Evolutionary conservation across 2,329 filamentous ascomycete genomes (phyloP).

Genomic region (Colletotrichum destructivum): DNA sequence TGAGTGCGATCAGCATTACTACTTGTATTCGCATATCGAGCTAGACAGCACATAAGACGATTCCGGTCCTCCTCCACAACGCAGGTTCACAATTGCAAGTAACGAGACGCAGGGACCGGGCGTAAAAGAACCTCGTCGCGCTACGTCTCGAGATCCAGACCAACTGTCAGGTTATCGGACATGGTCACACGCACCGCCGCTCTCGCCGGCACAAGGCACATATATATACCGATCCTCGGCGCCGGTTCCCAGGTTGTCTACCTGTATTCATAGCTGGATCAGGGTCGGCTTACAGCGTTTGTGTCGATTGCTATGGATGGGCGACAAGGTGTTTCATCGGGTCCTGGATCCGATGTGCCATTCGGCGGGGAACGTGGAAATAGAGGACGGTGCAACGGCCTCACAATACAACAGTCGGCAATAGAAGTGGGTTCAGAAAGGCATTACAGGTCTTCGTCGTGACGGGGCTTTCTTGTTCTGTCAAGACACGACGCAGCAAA

Average conservation of each 20-base stretch:
- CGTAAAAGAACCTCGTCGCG: constrained; percentile 17
- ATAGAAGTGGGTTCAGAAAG: neutral
- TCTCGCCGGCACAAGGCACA: constrained; percentile 24
- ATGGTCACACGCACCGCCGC: constrained; percentile 25
- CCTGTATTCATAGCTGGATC: neutral
- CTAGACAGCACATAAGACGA: constrained; percentile 4
- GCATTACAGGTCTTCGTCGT: constrained; percentile 4
- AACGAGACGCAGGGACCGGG: constrained; percentile 24
- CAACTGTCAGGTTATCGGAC: constrained; percentile 29
- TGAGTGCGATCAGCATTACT: constrained; percentile 20
- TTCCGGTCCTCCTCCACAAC: constrained; percentile 9
- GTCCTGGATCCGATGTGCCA: constrained; percentile 23
- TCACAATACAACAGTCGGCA: neutral
- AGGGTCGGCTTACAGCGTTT: neutral
- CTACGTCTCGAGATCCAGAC: constrained; percentile 26
- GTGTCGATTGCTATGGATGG: constrained; percentile 9
- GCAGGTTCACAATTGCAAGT: constrained; percentile 19
- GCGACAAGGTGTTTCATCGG: constrained; percentile 16
- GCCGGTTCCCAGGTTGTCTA: neutral
- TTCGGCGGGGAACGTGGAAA: constrained; percentile 10
- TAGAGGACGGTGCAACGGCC: constrained; percentile 6
- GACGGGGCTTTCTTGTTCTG: constrained; percentile 8
- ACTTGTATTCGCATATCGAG: neutral
- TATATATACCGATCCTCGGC: constrained; percentile 15
- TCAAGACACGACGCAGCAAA: neutral